Evolutionary conservation across 768 basidiomycete species (phyloP), one percentile per base, ranked within the genome.

Genomic region (Erythrobasidium yunnanense): DNA sequence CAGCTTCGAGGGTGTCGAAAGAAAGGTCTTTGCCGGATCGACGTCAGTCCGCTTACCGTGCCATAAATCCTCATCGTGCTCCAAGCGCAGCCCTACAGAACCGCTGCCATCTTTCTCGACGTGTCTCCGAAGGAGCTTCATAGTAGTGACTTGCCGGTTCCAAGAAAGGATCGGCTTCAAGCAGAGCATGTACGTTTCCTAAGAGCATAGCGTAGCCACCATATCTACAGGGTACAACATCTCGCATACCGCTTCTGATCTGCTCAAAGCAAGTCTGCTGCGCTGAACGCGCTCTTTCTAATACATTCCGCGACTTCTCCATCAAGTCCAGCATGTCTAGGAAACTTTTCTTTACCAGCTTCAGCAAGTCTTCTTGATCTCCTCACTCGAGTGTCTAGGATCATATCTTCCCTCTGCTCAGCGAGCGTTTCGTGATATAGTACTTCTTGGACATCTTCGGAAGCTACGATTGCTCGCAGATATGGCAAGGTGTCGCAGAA

Each of bases 11-110:
- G 35, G 25, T 6, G 32, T 34, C 5, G 22, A 15, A 13, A 3
- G 5, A 22, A 20, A 33, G 2, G 5, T 5, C 32, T 22, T 30
- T 3, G 7, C 54, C 32, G 33, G 33, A 34, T 55, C 27, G 27
- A 55, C 33, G 25, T n/a, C n/a, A n/a, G n/a, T n/a, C n/a, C n/a
- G n/a, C n/a, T 27, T 33, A 63, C 60, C 60, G 81, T 99, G 95
- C 92, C 93, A 99, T 87, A 99, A 95, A 76, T 99, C 95, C 77
- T 99, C 95, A 73, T 96, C 90, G 71, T 97, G 92, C 76, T 99
- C 66, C 18, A 66, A 32, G 91, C 3, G 93, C 58, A 71, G 67
- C 8, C 33, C 35, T n/a, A 50, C 67, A 47, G 46, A 29, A 30
- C 62, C 66, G 33, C 51, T 35, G 2, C 65, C 51, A n/a, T 47